Conservation (phyloP, 441 rosid genomes). For the Theobroma grandiflorum region DNA sequence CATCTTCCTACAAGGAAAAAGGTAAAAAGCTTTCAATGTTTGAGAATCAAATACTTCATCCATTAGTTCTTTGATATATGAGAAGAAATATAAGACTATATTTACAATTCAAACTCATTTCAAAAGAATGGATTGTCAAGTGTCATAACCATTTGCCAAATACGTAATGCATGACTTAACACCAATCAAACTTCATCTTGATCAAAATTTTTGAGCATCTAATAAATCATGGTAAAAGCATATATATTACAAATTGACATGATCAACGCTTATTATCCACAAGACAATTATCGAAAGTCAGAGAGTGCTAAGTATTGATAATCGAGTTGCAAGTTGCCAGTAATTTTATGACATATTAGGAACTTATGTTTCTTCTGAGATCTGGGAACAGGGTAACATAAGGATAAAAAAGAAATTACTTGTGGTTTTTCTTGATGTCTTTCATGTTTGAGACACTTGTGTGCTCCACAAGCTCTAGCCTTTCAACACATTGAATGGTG, state of each 20-base stretch:
- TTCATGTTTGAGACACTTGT: conserved; percentile 71
- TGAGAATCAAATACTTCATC: conserved; percentile 19
- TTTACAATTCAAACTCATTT: conserved; percentile 12
- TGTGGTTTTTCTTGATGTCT: conserved; percentile 92
- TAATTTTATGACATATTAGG: not conserved
- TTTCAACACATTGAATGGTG: conserved; percentile 90
- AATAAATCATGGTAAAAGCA: not conserved
- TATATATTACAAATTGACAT: not conserved
- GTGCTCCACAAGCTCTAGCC: conserved; percentile 95
- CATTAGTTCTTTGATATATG: not conserved
- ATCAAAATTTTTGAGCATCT: not conserved
- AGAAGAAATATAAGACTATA: not conserved
- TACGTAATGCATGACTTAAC: not conserved
- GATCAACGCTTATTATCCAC: conserved; percentile 5
- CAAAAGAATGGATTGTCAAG: not conserved
- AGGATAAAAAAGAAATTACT: conserved; percentile 49
- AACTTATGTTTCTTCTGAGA: not conserved
- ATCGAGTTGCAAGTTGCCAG: conserved; percentile 23
- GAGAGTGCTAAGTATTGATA: not conserved
- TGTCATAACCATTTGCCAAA: conserved; percentile 2
- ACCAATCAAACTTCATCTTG: not conserved
- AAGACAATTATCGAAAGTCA: not conserved
- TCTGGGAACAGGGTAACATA: not conserved
- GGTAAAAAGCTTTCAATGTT: conserved; percentile 5
- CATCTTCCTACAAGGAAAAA: conserved; percentile 69